These are phyloP conservation scores for Xylaria sp. DNA, from an alignment of 2,329 filamentous ascomycete species.

Conservation along the genomic window DNA sequence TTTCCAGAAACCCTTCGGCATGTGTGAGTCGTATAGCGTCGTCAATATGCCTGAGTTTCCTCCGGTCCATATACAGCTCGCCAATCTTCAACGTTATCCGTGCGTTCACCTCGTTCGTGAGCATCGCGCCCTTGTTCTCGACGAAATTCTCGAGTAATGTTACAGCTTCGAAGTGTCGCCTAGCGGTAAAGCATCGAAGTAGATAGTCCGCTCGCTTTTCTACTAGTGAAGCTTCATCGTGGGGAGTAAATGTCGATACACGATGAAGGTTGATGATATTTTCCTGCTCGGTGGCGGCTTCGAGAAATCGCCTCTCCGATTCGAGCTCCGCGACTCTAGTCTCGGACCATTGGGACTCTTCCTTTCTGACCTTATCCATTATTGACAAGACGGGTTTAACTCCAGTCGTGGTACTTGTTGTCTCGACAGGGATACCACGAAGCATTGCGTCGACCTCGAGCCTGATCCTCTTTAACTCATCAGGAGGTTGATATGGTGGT, in stretches of 20 bases:
- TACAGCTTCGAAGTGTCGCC: constrained; percentile 9
- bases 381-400: not conserved
- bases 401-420: not conserved
- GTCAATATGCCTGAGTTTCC: constrained; percentile 1
- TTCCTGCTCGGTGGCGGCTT: constrained; percentile 19
- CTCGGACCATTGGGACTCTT: constrained; percentile 2
- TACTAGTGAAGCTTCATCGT: constrained; percentile 13
- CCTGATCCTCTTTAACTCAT: constrained; percentile 4
- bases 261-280: constrained; percentile 11
- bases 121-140: not conserved
- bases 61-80: constrained; percentile 10
- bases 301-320: constrained; percentile 9
- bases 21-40: not conserved
- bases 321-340: constrained; percentile 5
- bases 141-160: constrained; percentile 13
- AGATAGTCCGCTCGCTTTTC: constrained; percentile 10
- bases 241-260: not conserved
- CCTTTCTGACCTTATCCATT: constrained; percentile 6
- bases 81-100: constrained; percentile 20
- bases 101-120: constrained; percentile 3
- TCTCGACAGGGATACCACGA: not conserved
- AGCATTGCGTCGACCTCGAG: constrained; percentile 12
- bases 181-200: constrained; percentile 9
- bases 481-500: not conserved
- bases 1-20: not conserved